Base-by-base conservation (phyloP, 2,329 filamentous ascomycete species). In the Zymoseptoria pseudotritici region DNA sequence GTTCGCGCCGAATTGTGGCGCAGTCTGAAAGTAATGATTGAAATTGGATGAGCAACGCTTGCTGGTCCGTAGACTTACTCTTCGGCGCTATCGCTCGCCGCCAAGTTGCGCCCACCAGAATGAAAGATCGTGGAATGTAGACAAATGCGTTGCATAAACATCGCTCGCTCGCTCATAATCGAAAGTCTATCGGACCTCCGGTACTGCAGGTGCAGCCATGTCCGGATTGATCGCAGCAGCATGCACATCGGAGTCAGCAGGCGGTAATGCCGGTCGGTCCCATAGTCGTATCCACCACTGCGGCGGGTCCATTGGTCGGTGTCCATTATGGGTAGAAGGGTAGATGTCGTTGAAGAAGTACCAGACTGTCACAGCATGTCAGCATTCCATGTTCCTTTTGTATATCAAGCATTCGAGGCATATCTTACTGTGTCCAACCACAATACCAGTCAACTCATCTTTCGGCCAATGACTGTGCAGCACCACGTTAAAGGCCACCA, bases 311-410 rank as follows among this genome's bases (percentile, higher is more conserved):
- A 99, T 80, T 0, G 94, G 94, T 58, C 90, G 83, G 56, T 88
- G 87, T 19, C 91, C 91, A 64, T 88, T 86, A 75, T 97, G 90
- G 51, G 97, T 83, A 2, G 91, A 89, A 3, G 94, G 94, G 75
- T 96, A 99, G 17, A 99, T 92, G 73, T 99, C 94, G 61, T 87
- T 90, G 75, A 97, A 97, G 78, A 97, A 99, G 75, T 97, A 99
- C 88, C 92, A 97, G 50, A 97, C 82, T 83, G 55, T 46, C 36
- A n/a, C 5, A 54, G 53, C 9, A 22, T 50, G 57, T 68, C 54
- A 64, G 58, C 22, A 49, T 42, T 10, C 19, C 4, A 24, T 31
- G 36, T 46, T n/a, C 36, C 8, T 21, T 9, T 21, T 24, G 53
- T 42, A 13, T 51, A 1, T 42, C 9, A 21, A 54, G 21, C 6